Percentiles rank a stretch among this genome's conserved stretches.
Evolutionary conservation across 345 rosid genomes (phyloP).

Genomic region (Arabidopsis thaliana): DNA sequence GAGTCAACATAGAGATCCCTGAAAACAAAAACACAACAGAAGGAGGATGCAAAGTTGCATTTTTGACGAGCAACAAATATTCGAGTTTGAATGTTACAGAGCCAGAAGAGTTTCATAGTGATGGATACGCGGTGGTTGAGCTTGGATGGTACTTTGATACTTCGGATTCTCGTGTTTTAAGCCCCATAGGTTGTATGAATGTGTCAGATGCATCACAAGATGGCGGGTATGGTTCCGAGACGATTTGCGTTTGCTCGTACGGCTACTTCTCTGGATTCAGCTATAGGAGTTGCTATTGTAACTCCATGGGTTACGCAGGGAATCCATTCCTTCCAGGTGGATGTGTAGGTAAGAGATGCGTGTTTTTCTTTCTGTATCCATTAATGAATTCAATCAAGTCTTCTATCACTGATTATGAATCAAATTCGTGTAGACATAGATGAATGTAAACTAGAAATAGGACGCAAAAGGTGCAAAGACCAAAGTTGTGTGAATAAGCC

Average conservation of each 20-base stretch:
- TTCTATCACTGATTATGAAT: not conserved
- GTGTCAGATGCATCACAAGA: slow-evolving; percentile 13
- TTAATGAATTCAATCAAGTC: not conserved
- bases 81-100: slow-evolving; percentile 33
- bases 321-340: slow-evolving; percentile 42
- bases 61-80: slow-evolving; percentile 41
- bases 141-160: slow-evolving; percentile 45
- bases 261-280: slow-evolving; percentile 42
- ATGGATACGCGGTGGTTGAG: slow-evolving; percentile 33
- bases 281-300: slow-evolving; percentile 33
- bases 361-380: not conserved
- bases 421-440: slow-evolving; percentile 17
- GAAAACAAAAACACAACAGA: not conserved
- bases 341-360: slow-evolving; percentile 35
- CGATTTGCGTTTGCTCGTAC: slow-evolving; percentile 19
- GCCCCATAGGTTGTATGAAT: slow-evolving; percentile 1
- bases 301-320: slow-evolving; percentile 36
- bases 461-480: slow-evolving; percentile 20
- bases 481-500: slow-evolving; percentile 22
- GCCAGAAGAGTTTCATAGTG: slow-evolving; percentile 27
- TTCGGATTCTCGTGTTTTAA: slow-evolving; percentile 23
- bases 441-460: slow-evolving; percentile 33
- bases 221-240: not conserved
- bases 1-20: slow-evolving; percentile 14
- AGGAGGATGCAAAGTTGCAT: slow-evolving; percentile 41